These are phyloP conservation scores for Huiozyma naganishii DNA, from an alignment of 805 yeast species.

Conservation along the genomic window DNA sequence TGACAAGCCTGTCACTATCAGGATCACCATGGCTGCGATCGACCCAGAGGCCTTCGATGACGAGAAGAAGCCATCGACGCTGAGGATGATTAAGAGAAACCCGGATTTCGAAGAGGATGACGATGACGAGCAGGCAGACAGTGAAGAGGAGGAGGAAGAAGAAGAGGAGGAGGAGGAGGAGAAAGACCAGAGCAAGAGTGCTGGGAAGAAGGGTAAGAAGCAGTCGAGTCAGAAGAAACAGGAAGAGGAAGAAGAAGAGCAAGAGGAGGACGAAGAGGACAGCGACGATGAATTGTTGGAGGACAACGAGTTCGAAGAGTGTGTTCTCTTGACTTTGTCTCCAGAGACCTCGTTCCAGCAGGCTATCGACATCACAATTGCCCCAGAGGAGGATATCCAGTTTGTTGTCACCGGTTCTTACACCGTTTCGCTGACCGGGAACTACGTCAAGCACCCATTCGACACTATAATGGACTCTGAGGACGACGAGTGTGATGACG, in stretches of 20 bases:
- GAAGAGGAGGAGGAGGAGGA: constrained; percentile 29
- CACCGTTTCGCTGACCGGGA: constrained; percentile 86
- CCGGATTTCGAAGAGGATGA: constrained; percentile 38
- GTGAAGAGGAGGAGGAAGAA: constrained; percentile 35
- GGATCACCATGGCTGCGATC: constrained; percentile 89
- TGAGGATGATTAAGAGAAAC: constrained; percentile 74
- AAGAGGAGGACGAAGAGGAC: constrained; percentile 29
- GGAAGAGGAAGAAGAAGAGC: constrained; percentile 2
- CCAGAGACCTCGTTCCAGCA: constrained; percentile 84
- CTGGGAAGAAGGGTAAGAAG: constrained; percentile 32
- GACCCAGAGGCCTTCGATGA: constrained; percentile 78
- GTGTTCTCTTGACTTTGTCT: constrained; percentile 77
- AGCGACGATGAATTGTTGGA: constrained; percentile 47
- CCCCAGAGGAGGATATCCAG: constrained; percentile 87
- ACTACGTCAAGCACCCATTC: constrained; percentile 91
- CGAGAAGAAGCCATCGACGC: constrained; percentile 75
- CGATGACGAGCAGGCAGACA: constrained; percentile 36
- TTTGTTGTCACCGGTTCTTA: constrained; percentile 95
- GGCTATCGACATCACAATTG: constrained; percentile 77
- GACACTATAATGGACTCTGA: constrained; percentile 36
- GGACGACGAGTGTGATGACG: constrained; percentile 39
- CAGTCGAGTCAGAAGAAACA: constrained; percentile 15
- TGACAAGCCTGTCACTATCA: constrained; percentile 80
- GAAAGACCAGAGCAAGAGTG: constrained; percentile 40
- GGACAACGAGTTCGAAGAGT: constrained; percentile 72